phyloP scores from a whole-genome alignment of 257 asterid genomes.

The Fraxinus americana region DNA sequence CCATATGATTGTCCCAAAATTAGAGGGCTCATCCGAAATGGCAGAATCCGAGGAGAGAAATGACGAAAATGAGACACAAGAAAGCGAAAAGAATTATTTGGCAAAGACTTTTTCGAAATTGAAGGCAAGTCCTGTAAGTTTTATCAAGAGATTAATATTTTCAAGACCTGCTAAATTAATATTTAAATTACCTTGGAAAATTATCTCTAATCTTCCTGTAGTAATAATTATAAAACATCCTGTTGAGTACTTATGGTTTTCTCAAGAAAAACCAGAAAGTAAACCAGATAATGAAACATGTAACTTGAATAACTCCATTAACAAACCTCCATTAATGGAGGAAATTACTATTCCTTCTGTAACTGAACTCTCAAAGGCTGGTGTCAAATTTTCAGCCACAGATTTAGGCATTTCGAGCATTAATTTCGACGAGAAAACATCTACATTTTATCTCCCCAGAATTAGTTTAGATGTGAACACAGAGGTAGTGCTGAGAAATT shows the following conservation, averaged over 20 bases:
- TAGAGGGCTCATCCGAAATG: background rate
- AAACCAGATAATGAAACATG: background rate
- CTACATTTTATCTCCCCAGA: conserved; percentile 31
- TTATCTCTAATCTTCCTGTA: conserved; percentile 19
- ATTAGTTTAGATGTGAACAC: conserved; percentile 31
- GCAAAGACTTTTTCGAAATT: too few species aligned
- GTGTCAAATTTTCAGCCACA: conserved; percentile 24
- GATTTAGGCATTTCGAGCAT: conserved; percentile 29
- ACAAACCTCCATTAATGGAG: conserved; percentile 17
- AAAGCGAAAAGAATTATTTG: background rate
- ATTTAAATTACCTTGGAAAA: conserved; percentile 32
- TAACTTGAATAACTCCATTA: background rate
- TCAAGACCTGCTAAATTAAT: conserved; percentile 24
- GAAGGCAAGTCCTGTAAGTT: background rate
- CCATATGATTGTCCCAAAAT: conserved; percentile 1
- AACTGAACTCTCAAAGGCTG: conserved; percentile 26
- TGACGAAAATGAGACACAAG: background rate
- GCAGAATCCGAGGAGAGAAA: background rate
- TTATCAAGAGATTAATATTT: conserved; percentile 28
- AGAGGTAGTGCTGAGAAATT: conserved; percentile 37
- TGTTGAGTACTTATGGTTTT: conserved; percentile 15
- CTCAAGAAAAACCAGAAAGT: background rate
- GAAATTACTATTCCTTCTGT: conserved; percentile 25
- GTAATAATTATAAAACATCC: too few species aligned
- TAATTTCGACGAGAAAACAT: conserved; percentile 20